Evolutionary conservation across 2,329 filamentous ascomycete species (phyloP).

Genomic region (Stagonosporopsis chrysanthemi): DNA sequence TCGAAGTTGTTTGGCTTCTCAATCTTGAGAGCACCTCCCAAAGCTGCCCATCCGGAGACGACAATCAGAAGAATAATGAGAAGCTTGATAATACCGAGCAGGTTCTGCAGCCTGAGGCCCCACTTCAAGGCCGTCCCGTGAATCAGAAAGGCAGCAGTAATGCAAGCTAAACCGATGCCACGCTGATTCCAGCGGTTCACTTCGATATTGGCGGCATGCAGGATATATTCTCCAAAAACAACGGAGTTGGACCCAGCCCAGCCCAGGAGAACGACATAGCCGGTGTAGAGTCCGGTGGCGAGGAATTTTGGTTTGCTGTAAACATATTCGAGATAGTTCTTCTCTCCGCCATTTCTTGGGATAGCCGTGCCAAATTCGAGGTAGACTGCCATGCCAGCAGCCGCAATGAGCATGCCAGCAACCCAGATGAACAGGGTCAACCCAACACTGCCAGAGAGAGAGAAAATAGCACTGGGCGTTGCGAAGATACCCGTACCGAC

Average conservation of each 20-base stretch:
- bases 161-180: constrained; percentile 70
- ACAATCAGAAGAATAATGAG: constrained; percentile 71
- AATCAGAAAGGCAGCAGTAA: constrained; percentile 70
- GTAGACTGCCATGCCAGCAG: constrained; percentile 69
- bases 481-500: constrained; percentile 73
- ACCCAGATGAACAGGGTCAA: constrained; percentile 70
- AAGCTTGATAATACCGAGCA: constrained; percentile 72
- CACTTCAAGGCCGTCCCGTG: constrained; percentile 70
- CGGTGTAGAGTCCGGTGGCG: constrained; percentile 65
- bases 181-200: constrained; percentile 73
- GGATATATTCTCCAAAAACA: constrained; percentile 74
- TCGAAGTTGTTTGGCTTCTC: constrained; percentile 67
- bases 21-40: constrained; percentile 67
- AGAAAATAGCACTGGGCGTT: constrained; percentile 66
- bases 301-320: constrained; percentile 68
- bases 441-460: constrained; percentile 66
- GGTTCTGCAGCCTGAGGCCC: constrained; percentile 72
- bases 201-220: constrained; percentile 69
- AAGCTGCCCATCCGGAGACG: constrained; percentile 66
- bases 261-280: constrained; percentile 67
- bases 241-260: constrained; percentile 74
- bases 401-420: constrained; percentile 67
- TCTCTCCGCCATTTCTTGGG: constrained; percentile 69
- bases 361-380: constrained; percentile 72
- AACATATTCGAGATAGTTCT: constrained; percentile 72